A percentile compares a stretch with the other conserved stretches of the same genome.
Evolutionary conservation across 331 rosid genomes (phyloP).

Genomic region (Pyracantha coccinea): DNA sequence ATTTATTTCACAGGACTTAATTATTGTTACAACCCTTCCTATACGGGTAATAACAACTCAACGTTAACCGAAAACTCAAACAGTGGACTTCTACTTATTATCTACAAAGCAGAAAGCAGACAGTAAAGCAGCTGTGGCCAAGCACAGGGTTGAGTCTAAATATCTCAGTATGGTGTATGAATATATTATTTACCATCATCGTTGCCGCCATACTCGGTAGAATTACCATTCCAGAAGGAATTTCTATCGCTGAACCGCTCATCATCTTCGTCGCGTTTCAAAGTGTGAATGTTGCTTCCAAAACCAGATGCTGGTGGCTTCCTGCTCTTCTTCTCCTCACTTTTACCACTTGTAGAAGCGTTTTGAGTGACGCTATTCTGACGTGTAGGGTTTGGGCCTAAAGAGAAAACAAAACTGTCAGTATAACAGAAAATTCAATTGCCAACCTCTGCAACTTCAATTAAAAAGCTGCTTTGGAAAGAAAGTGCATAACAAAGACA

Average conservation of each 20-base stretch:
- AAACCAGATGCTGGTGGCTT: slow-evolving; percentile 18
- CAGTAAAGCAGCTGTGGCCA: background rate
- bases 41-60: background rate
- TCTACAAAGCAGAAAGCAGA: background rate
- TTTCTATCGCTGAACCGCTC: slow-evolving; percentile 31
- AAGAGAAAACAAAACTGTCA: background rate
- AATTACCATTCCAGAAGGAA: slow-evolving; percentile 59
- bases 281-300: slow-evolving; percentile 48
- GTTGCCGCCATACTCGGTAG: slow-evolving; percentile 50
- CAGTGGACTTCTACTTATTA: background rate
- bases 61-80: too few relatives aligned
- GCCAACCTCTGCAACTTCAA: background rate
- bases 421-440: background rate
- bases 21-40: background rate
- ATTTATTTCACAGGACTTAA: background rate
- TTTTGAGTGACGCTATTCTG: slow-evolving; percentile 7
- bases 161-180: background rate
- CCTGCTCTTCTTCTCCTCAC: slow-evolving; percentile 12
- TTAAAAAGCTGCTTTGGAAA: background rate
- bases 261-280: slow-evolving; percentile 47
- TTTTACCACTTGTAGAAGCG: slow-evolving; percentile 4
- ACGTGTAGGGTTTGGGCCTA: slow-evolving; percentile 27
- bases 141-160: background rate
- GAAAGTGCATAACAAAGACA: background rate
- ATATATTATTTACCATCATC: slow-evolving; percentile 19